Evolutionary conservation across 139 green algal species (phyloP).

Genomic region (Coelastrella sp.): DNA sequence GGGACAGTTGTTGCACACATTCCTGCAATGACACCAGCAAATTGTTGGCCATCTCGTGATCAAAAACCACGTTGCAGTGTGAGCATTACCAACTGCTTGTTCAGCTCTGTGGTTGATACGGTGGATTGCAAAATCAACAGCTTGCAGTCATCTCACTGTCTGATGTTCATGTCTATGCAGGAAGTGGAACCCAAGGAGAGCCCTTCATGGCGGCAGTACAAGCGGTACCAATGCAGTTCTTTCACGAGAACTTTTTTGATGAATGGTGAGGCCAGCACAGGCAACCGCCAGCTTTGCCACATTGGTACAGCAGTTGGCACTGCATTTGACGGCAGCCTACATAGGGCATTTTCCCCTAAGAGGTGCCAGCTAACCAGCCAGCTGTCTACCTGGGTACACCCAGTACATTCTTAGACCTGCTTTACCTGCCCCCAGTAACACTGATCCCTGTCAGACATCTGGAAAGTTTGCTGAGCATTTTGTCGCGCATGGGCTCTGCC

Average conservation of each 20-base stretch:
- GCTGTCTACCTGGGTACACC: too few species aligned
- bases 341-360: too few species aligned
- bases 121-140: too few species aligned
- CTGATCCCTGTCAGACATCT: not conserved
- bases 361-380: too few species aligned
- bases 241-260: constrained; percentile 81
- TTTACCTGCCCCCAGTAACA: too few species aligned
- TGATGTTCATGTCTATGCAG: not conserved
- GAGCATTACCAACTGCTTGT: not conserved
- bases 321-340: too few species aligned
- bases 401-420: too few species aligned
- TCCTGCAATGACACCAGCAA: too few species aligned
- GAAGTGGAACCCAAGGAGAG: constrained; percentile 65
- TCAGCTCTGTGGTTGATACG: too few species aligned
- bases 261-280: constrained; percentile 41
- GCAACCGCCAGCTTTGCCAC: not conserved
- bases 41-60: too few species aligned
- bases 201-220: constrained; percentile 79
- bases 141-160: too few species aligned
- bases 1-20: not conserved
- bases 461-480: not conserved
- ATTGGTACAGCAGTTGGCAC: too few species aligned
- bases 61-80: not conserved
- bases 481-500: not conserved
- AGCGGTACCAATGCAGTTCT: constrained; percentile 79